A percentile compares a stretch with the other conserved stretches of the same genome.
Conservation (phyloP, 345 rosid species). For the Theobroma cacao region DNA sequence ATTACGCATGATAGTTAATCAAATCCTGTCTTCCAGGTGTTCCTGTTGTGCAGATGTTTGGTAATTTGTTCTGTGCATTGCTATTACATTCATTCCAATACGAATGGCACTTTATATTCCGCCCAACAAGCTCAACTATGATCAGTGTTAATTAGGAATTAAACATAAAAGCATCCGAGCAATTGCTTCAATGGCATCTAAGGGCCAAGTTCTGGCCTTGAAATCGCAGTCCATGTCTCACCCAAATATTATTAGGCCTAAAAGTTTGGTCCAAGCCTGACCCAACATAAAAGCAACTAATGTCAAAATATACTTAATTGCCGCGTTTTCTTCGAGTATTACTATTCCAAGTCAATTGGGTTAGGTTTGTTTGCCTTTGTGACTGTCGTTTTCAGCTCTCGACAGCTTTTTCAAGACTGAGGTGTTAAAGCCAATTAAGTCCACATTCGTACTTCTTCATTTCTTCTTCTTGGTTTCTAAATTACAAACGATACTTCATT, state of each 20-base stretch:
- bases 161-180: too few relatives aligned
- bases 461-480: neutral
- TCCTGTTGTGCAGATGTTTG: neutral
- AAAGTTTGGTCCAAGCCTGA: neutral
- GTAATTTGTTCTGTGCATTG: neutral
- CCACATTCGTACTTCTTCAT: neutral
- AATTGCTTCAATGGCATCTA: too few relatives aligned
- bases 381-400: neutral
- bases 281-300: neutral
- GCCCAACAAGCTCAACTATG: too few relatives aligned
- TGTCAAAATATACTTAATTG: too few relatives aligned
- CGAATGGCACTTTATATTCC: too few relatives aligned
- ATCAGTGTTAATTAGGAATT: too few relatives aligned
- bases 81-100: too few relatives aligned
- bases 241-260: neutral
- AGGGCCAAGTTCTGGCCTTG: too few relatives aligned
- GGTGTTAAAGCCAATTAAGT: neutral
- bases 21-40: neutral
- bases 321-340: too few relatives aligned
- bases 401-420: neutral
- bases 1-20: neutral
- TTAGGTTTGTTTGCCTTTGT: neutral
- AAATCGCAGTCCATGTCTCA: neutral
- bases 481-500: neutral
- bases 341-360: neutral